Evolutionary conservation across 139 green algal genomes (phyloP), one percentile per base, ranked within the genome.

Genomic region (Chlamydomonas urium): DNA sequence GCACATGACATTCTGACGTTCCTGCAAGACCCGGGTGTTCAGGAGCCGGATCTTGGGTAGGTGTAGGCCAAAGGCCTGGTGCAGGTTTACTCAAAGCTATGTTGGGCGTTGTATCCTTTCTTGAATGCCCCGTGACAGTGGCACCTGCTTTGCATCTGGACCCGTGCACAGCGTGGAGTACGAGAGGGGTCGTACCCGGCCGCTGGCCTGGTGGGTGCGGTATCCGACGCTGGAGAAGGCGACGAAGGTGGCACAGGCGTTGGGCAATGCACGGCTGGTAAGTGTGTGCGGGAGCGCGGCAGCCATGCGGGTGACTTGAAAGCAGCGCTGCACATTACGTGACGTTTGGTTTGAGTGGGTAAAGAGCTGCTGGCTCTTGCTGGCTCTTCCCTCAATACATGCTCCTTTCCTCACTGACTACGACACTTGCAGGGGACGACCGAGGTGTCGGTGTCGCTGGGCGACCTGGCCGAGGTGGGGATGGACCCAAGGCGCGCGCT

Each of bases 1-100:
- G 19, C 53, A 63, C 53, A 26, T 32, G 53, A 63, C 19, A 63
- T 63, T 17, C 53, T 63, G n/a, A 63, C 17, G 17, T 63, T 63
- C 26, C 29, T 63, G 53, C 17, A 31, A 10, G 53, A 63, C 19
- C 53, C 53, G 6, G 19, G 6, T 21, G 6, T 63, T 14, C 24
- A 33, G 10, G 29, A 32, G n/a, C 6, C 6, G 10, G 24, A 63
- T 33, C 29, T 63, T 50, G 42, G 42, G 42, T 50, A 50, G 10
- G 10, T 24, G 42, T 50, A 50, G 42, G 42, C 8, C 42, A 24
- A 50, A 50, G 14, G 14, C 42, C 14, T 50, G 8, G 42, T 50
- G 42, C 42, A 24, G 8, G 42, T 50, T 50, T 56, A 56, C 17
- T 26, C 21, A 26, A 56, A 14, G 29, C 24, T 33, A 63, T 63